Base-by-base conservation (phyloP, 2,329 filamentous ascomycete genomes). In the Alternaria solani region DNA sequence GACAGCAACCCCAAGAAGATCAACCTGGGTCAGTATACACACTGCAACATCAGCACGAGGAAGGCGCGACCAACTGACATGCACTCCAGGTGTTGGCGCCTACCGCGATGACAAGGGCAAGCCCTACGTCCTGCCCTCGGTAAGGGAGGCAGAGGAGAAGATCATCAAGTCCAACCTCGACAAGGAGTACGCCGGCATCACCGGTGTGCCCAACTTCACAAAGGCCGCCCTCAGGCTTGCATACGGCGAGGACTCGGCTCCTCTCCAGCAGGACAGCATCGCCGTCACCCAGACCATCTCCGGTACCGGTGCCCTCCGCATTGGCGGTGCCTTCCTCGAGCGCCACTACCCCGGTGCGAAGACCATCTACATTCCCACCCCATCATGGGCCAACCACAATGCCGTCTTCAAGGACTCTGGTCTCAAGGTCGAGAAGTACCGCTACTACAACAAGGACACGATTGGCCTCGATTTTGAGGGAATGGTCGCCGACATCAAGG, bases 391-490 rank as follows among this genome's bases (percentile, higher is more conserved):
- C 74, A 98, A 99, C 88, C 95, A 99, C 86, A 92, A 88, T 79
- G 94, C 94, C 67, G 92, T 99, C 81, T 98, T 99, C 89, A 90
- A 87, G 82, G 94, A 98, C 82, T 91, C 92, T 32, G 93, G 94
- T 59, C 87, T 99, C 68, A 87, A 92, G 82, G 93, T 98, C 64
- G 89, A 94, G 83, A 93, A 94, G 84, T 99, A 99, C 87, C 88
- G 92, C 75, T 99, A 99, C 89, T 99, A 98, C 86, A 92, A 98
- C 89, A 96, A 96, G 87, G 90, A 97, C 79, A 98, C 94, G 77
- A 98, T 97, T 78, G 94, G 94, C 57, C 90, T 99, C 67, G 95
- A 99, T 86, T 98, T 97, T 76, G 92, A 96, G 70, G 95, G 95
- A 75, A 88, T 99, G 86, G 78, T 97, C 61, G 90, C 87, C 75